phyloP scores from a whole-genome alignment of 2,329 filamentous ascomycete species.

The Talaromyces sp. region DNA sequence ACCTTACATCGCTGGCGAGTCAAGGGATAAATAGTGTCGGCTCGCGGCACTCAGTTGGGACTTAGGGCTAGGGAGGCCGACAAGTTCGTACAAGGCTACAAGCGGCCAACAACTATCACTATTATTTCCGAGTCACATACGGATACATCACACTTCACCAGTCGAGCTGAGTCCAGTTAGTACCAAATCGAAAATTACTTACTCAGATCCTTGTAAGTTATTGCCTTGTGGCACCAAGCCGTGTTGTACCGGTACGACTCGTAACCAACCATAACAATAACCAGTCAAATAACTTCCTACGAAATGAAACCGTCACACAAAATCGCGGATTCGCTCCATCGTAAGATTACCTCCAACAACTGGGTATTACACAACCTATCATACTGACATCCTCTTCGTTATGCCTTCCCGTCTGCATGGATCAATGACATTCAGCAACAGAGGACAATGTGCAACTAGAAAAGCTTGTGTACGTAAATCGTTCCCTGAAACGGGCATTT shows the following conservation, averaged over 20 bases:
- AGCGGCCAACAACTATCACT: background rate
- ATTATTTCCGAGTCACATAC: background rate
- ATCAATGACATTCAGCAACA: background rate
- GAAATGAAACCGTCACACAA: background rate
- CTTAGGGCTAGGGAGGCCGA: background rate
- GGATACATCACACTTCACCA: background rate
- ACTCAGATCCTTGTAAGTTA: background rate
- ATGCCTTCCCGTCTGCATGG: background rate
- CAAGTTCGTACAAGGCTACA: background rate
- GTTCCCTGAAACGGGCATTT: background rate
- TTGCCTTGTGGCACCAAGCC: background rate
- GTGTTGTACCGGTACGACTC: background rate
- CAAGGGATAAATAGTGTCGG: background rate
- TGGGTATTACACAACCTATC: background rate
- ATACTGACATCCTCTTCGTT: no score
- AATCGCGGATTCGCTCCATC: background rate
- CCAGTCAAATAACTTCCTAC: background rate
- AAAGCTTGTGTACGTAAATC: conserved; percentile 1
- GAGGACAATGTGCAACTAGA: background rate
- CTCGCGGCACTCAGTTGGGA: background rate
- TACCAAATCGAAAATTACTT: background rate
- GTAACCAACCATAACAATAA: background rate
- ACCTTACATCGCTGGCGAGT: background rate
- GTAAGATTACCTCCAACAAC: background rate
- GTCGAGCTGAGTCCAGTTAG: background rate